Base-by-base conservation (phyloP, 2,329 filamentous ascomycete genomes). In the Sclerotinia minor region DNA sequence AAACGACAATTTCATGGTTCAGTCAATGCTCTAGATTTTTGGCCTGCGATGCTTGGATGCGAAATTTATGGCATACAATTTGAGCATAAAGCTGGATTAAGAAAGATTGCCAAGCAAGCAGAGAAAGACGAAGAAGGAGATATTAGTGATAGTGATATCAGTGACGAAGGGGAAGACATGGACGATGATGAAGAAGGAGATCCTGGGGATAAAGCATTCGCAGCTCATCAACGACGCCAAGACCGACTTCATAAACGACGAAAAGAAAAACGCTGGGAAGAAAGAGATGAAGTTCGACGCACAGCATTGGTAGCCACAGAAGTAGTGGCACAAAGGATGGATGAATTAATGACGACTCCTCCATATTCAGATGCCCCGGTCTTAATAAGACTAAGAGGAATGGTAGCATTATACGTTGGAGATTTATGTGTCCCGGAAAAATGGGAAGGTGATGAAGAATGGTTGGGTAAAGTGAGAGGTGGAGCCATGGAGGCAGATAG, bases 1-100 rank as follows among this genome's bases (percentile, higher is more conserved):
- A 76, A 74, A 50, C 86, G 88, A 73, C 83, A 86, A 73, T 81
- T 82, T 69, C 82, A 83, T 6, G 87, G 87, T 0, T 79, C 85
- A 63, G 79, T 89, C 53, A 90, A 87, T 71, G 87, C 91, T 15
- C 76, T 91, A 49, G 88, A 92, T 69, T 96, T 97, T 77, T 94
- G 92, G 79, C 88, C 91, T 19, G 90, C 90, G 19, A 85, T 96
- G 80, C 89, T 94, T 73, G 88, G 88, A 60, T 85, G 92, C 57
- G 94, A 95, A 85, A 85, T 97, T 64, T 94, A 92, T 76, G 87
- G 90, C 70, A 82, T 88, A 1, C 86, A 91, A 74, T 82, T 86
- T 58, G 87, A 87, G 80, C 84, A 84, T 74, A 79, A 77, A 66
- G 75, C 76, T 63, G 83, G 79, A 15, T 74, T 84, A 49, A 77